Evolutionary conservation across 768 basidiomycete genomes (phyloP), one percentile per base, ranked within the genome.

Genomic region (Calocybe gangraenosa): DNA sequence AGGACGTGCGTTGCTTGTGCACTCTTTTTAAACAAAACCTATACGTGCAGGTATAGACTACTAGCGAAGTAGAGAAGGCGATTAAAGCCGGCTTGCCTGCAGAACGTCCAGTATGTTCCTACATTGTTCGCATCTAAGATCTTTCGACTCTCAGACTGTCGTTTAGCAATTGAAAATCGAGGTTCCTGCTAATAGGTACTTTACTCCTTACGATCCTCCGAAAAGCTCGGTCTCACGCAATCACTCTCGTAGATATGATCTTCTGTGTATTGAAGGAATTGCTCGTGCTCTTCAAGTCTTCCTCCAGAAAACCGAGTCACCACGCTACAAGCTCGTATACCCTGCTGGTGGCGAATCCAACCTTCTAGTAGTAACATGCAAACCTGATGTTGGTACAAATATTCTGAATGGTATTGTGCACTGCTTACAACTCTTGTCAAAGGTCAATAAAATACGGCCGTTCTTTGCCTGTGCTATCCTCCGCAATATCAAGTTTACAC

Each of bases 251-350:
- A 92, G 95, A 82, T 98, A 98, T 59, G 96, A 99, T 68, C 76
- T 99, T 15, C 78, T 99, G 42, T 99, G 96, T 61, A 84, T 96
- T 59, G 96, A 99, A 68, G 96, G 96, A 47, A 88, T 99, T 57
- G 79, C 93, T 17, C 79, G 91, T 8, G 90, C 84, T 7, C 76
- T 99, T 42, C 78, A 81, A 21, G 78, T 87, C 51, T 99, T 93
- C 78, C 70, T 96, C 37, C 74, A 80, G 37, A 79, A 82, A 60
- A 68, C 73, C 37, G 70, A 74, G 47, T 67, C 87, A 1, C 90
- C 90, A 0, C 65, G 67, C 31, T 96, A 93, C 68, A 84, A 73
- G 55, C 74, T 90, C 18, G 74, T 76, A n/a, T 76, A 81, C 44
- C 89, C 88, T 1, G 63, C 79, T 6, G 83, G 81, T 1, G 87